Conservation (phyloP, 2,329 filamentous ascomycete genomes). For the Ophiostoma tasmaniense region DNA sequence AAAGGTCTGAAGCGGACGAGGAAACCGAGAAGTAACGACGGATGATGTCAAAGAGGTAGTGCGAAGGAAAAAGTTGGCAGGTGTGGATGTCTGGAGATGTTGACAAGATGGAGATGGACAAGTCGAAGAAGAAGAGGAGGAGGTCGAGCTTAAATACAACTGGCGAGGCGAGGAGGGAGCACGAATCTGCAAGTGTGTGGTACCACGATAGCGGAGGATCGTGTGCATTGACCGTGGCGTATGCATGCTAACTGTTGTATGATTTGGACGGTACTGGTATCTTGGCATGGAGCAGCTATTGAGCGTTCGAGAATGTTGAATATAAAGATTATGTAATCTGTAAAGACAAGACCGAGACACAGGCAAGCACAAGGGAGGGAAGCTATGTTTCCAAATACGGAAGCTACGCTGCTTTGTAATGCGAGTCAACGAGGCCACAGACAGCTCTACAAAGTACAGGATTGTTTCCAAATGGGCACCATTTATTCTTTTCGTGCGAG, state of each 20-base stretch:
- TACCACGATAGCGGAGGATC: background rate
- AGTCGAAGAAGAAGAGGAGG: background rate
- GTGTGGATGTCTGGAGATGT: background rate
- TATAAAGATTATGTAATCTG: background rate
- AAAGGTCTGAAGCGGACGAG: background rate
- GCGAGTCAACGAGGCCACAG: background rate
- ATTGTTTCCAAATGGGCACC: too few relatives aligned
- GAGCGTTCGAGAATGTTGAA: background rate
- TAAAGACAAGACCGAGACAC: too few relatives aligned
- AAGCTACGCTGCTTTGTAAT: background rate
- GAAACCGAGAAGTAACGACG: background rate
- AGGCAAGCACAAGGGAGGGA: too few relatives aligned
- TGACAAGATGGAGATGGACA: background rate
- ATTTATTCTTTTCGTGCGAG: background rate
- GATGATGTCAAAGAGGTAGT: background rate
- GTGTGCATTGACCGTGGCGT: background rate
- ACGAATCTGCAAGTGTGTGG: background rate
- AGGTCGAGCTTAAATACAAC: background rate
- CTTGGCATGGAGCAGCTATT: background rate
- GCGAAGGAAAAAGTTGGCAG: background rate
- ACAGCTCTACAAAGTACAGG: too few relatives aligned
- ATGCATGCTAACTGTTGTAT: background rate
- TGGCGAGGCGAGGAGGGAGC: background rate
- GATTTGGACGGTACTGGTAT: background rate
- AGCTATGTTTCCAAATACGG: background rate